Percentiles rank a stretch among this genome's conserved stretches.
Conservation (phyloP, 441 rosid genomes). For the Jatropha multifida region DNA sequence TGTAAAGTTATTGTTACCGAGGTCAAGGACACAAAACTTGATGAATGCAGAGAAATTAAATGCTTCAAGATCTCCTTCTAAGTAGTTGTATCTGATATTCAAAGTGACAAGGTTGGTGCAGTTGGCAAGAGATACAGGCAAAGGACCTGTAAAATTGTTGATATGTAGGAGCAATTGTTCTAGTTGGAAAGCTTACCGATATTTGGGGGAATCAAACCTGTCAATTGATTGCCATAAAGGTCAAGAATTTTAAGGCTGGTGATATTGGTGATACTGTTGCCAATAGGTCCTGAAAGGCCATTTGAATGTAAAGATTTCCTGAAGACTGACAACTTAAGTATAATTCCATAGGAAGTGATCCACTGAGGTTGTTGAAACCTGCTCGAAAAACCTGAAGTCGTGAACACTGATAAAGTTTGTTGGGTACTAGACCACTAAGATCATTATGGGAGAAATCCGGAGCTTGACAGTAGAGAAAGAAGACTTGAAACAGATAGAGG, state of each 20-base stretch:
- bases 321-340: constrained; percentile 40
- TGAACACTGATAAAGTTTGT: constrained; percentile 52
- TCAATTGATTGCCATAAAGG: constrained; percentile 9
- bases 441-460: constrained; percentile 58
- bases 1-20: constrained; percentile 64
- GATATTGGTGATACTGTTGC: constrained; percentile 32
- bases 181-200: constrained; percentile 9
- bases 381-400: constrained; percentile 50
- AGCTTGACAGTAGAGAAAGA: constrained; percentile 29
- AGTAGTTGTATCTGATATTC: constrained; percentile 46
- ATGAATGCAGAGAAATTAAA: constrained; percentile 43
- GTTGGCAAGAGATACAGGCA: constrained; percentile 23
- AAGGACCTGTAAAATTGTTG: constrained; percentile 1
- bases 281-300: constrained; percentile 49
- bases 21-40: constrained; percentile 57
- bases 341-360: constrained; percentile 51
- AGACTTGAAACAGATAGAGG: constrained; percentile 47
- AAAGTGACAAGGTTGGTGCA: constrained; percentile 43
- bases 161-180: not conserved
- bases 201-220: not conserved
- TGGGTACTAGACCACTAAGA: constrained; percentile 38
- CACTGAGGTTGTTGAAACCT: constrained; percentile 64
- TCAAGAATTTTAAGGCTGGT: constrained; percentile 25
- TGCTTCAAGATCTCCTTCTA: constrained; percentile 32
- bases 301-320: constrained; percentile 47